A percentile compares a stretch with the other conserved stretches of the same genome.
These are phyloP conservation scores for Lentinula lateritia DNA, from an alignment of 768 basidiomycete species.

Conservation along the genomic window DNA sequence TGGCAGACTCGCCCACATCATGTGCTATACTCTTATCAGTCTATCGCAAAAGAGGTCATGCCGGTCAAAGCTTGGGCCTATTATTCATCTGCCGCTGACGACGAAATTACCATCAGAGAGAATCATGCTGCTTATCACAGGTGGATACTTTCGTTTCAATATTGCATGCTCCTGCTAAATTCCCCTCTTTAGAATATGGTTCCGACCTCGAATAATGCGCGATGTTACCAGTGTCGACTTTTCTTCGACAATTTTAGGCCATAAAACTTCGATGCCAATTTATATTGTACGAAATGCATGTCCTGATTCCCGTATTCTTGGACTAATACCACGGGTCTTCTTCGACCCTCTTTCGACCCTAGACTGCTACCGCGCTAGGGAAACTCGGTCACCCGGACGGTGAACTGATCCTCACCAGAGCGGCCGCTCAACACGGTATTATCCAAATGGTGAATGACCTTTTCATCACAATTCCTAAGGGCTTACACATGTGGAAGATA, in stretches of 20 bases:
- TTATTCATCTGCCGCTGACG: slow-evolving; percentile 94
- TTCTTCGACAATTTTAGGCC: slow-evolving; percentile 78
- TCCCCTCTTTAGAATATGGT: slow-evolving; percentile 62
- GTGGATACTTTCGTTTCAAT: slow-evolving; percentile 24
- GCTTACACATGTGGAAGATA: slow-evolving; percentile 20
- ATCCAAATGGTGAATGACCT: slow-evolving; percentile 62
- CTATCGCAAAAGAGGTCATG: slow-evolving; percentile 82
- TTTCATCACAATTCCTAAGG: not conserved
- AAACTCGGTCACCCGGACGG: slow-evolving; percentile 97
- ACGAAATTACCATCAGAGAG: slow-evolving; percentile 86
- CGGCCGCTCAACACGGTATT: slow-evolving; percentile 73
- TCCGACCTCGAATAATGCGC: slow-evolving; percentile 80
- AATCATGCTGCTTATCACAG: slow-evolving; percentile 91
- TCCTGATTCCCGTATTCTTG: not conserved
- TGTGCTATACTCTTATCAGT: slow-evolving; percentile 31
- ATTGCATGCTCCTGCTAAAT: not conserved
- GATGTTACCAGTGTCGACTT: slow-evolving; percentile 85
- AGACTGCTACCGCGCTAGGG: slow-evolving; percentile 84
- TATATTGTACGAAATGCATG: slow-evolving; percentile 55
- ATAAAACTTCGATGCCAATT: slow-evolving; percentile 67
- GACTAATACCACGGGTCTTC: not conserved
- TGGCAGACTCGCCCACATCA: not conserved
- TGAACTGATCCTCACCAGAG: slow-evolving; percentile 85
- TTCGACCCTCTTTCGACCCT: not conserved
- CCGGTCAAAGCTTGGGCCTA: slow-evolving; percentile 92